Evolutionary conservation across 768 basidiomycete genomes (phyloP).

Genomic region (Rhodotorula kratochvilovae): DNA sequence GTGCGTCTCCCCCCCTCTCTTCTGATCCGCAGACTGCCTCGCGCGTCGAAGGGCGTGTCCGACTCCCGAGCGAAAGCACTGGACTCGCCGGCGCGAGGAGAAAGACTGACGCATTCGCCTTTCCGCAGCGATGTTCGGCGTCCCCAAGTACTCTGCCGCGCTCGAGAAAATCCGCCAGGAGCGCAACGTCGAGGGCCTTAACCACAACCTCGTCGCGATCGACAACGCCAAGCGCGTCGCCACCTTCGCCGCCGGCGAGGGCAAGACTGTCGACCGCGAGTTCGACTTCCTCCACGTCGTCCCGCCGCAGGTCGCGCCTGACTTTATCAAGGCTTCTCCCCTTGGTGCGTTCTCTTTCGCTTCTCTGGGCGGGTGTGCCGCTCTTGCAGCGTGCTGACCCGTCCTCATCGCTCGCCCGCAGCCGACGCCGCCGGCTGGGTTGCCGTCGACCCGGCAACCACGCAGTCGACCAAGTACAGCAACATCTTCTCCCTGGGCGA

Average conservation of each 20-base stretch:
- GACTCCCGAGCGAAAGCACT: no score
- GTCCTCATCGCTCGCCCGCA: slow-evolving; percentile 9
- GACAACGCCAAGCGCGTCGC: slow-evolving; percentile 69
- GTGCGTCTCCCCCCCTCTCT: slow-evolving; percentile 1
- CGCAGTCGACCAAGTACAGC: slow-evolving; percentile 74
- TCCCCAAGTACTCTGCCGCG: slow-evolving; percentile 90
- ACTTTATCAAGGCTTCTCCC: slow-evolving; percentile 45
- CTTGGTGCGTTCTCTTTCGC: slow-evolving; percentile 29
- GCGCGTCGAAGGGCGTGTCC: no score
- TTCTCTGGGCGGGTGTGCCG: no score
- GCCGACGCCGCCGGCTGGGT: slow-evolving; percentile 84
- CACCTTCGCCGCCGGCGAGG: slow-evolving; percentile 75
- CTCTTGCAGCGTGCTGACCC: neutral
- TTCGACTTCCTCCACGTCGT: slow-evolving; percentile 41
- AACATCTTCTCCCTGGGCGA: slow-evolving; percentile 94
- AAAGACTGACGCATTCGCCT: slow-evolving; percentile 21
- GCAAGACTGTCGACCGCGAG: slow-evolving; percentile 55
- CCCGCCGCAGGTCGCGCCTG: slow-evolving; percentile 29
- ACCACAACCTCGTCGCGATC: slow-evolving; percentile 73
- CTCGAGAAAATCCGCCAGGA: slow-evolving; percentile 69
- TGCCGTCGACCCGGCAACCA: slow-evolving; percentile 70
- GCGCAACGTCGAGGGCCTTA: slow-evolving; percentile 74
- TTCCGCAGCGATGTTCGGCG: slow-evolving; percentile 75
- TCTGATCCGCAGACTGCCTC: neutral
- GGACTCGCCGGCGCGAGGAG: no score